These are phyloP conservation scores for Daldinia bambusicola DNA, from an alignment of 495 filamentous ascomycete species.

Conservation along the genomic window DNA sequence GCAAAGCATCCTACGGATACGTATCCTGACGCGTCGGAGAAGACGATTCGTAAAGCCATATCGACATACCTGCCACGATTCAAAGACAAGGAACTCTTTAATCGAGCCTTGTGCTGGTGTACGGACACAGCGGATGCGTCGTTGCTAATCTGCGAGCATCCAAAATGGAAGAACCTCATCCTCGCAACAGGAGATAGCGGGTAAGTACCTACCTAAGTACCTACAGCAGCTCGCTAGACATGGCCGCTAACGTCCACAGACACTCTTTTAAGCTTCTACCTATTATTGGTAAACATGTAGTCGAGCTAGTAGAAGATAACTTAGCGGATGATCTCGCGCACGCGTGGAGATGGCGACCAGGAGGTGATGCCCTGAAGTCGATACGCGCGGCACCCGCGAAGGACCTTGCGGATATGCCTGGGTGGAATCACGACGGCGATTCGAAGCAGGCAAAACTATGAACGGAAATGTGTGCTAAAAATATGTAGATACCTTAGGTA, in stretches of 20 bases:
- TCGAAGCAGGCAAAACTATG: slow-evolving; percentile 1
- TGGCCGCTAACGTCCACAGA: slow-evolving; percentile 21
- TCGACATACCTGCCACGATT: slow-evolving; percentile 60
- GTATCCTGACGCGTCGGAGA: slow-evolving; percentile 60
- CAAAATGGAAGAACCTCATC: slow-evolving; percentile 45
- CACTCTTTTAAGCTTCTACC: slow-evolving; percentile 45
- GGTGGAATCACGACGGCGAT: slow-evolving; percentile 40
- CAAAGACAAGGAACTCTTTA: slow-evolving; percentile 58
- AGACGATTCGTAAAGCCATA: slow-evolving; percentile 55
- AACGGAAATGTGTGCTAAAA: neutral
- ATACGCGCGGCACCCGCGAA: slow-evolving; percentile 38
- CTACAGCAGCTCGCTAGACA: neutral
- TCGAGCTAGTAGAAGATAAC: slow-evolving; percentile 43
- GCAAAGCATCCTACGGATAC: slow-evolving; percentile 50
- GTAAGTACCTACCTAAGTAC: slow-evolving; percentile 29
- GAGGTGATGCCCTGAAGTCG: slow-evolving; percentile 41
- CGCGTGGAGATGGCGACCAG: slow-evolving; percentile 43
- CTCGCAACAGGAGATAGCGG: slow-evolving; percentile 46
- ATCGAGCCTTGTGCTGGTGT: slow-evolving; percentile 67
- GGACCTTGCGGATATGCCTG: slow-evolving; percentile 44
- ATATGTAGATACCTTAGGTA: neutral
- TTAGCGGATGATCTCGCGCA: slow-evolving; percentile 37
- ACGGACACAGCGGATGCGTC: slow-evolving; percentile 63
- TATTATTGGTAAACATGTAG: slow-evolving; percentile 43
- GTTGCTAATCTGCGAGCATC: slow-evolving; percentile 44